Base-by-base conservation (phyloP, 306 rosid species). In the Prunus mira region DNA sequence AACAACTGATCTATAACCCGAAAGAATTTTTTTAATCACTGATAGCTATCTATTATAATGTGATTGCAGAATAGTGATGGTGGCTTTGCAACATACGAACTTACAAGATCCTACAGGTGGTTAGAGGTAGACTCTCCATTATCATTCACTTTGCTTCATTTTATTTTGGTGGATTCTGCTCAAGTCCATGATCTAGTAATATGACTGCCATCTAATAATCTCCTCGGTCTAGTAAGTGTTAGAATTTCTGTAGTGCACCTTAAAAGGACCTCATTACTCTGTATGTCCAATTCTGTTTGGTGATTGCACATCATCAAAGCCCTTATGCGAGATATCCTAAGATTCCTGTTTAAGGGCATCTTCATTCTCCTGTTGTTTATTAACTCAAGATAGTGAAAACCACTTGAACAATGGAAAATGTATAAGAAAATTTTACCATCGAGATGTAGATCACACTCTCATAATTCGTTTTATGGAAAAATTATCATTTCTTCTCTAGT, bases 61-160 rank as follows among this genome's bases (percentile, higher is more conserved):
- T 73, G 12, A 45, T 72, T 82, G 73, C 88, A 94, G 98, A 94
- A 94, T 73, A 85, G 62, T 27, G 90, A 86, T 61, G 97, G 98
- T 62, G 97, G 98, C 72, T 80, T 90, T 79, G 97, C 97, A 22
- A 91, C 97, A 12, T 94, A 94, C 41, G 98, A 94, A 78, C 91
- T 94, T 81, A 94, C 92, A 32, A 89, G 98, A 79, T 94, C 98
- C 69, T 91, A 94, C 82, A 67, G 56, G 3, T 94, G 98, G 96
- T 86, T 94, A 88, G 98, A 94, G 98, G 98, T 94, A 88, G 64
- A 73, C 52, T 51, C 54, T 41, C 38, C 5, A 9, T 56, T 55
- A 10, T 56, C 13, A 5, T 72, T 61, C 24, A 51, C 46, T 7
- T 50, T 27, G 65, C 51, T 22, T 58, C 24, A 22, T 63, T 45